Conservation (phyloP, 2,329 filamentous ascomycete genomes). For the Xylariaceae sp. region DNA sequence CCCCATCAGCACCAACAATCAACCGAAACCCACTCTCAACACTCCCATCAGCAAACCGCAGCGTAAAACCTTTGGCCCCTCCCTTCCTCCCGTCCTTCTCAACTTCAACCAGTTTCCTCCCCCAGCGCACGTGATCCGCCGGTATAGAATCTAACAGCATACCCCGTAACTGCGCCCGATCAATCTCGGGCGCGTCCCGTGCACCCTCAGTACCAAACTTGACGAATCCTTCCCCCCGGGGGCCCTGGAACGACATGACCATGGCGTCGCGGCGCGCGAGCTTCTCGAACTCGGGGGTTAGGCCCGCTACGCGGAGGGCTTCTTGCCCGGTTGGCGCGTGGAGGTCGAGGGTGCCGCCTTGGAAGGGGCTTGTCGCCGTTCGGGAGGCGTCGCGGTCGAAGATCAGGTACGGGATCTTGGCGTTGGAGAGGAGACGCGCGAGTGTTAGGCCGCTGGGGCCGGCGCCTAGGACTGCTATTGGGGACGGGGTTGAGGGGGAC, state of each 20-base stretch:
- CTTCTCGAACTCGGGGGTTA: slow-evolving; percentile 25
- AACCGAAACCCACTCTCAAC: slow-evolving; percentile 27
- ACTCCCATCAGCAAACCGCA: slow-evolving; percentile 12
- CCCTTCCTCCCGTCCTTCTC: not conserved
- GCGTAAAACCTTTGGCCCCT: not conserved
- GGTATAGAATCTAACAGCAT: slow-evolving; percentile 19
- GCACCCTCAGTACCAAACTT: not conserved
- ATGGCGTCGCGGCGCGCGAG: slow-evolving; percentile 18
- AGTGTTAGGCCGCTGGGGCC: slow-evolving; percentile 18
- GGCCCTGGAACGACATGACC: slow-evolving; percentile 11
- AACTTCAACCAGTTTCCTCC: slow-evolving; percentile 4
- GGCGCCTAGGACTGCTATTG: slow-evolving; percentile 20
- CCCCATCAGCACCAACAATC: slow-evolving; percentile 38
- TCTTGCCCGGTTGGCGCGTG: slow-evolving; percentile 24
- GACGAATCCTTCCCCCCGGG: not conserved
- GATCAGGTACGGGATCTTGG: slow-evolving; percentile 11
- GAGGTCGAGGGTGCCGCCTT: slow-evolving; percentile 47
- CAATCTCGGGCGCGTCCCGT: slow-evolving; percentile 21
- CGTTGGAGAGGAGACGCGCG: slow-evolving; percentile 15
- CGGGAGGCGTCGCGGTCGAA: slow-evolving; percentile 17
- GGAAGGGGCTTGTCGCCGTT: not conserved
- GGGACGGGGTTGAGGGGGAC: slow-evolving; percentile 1
- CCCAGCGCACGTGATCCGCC: slow-evolving; percentile 15
- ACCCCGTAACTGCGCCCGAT: slow-evolving; percentile 14
- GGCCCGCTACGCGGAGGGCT: slow-evolving; percentile 27